phyloP scores from a whole-genome alignment of 345 rosid genomes.

The Alliaria petiolata region DNA sequence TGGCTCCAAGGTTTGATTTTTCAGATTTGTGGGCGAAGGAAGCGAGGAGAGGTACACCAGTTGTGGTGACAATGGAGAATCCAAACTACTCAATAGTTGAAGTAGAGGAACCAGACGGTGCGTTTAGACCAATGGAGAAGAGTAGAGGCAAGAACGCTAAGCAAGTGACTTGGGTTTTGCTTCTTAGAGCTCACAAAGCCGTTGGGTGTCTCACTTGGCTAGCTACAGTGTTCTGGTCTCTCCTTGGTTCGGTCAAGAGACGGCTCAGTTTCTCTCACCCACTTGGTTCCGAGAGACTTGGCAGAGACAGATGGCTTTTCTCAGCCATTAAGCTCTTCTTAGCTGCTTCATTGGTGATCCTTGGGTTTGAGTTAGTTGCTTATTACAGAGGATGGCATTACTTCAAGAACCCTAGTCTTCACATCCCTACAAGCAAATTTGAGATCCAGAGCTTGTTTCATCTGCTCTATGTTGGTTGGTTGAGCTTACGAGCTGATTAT shows the following conservation, averaged over 20 bases:
- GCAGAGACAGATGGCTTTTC: conserved; percentile 59
- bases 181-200: conserved; percentile 81
- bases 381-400: conserved; percentile 74
- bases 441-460: conserved; percentile 65
- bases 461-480: conserved; percentile 56
- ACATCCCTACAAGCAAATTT: conserved; percentile 40
- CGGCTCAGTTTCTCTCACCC: conserved; percentile 56
- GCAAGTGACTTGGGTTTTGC: conserved; percentile 87
- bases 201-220: conserved; percentile 78
- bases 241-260: conserved; percentile 68
- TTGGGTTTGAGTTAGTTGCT: conserved; percentile 68
- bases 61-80: conserved; percentile 82
- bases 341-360: conserved; percentile 42
- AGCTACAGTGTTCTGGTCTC: conserved; percentile 62
- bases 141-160: conserved; percentile 78
- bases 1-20: conserved; percentile 68
- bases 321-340: conserved; percentile 50
- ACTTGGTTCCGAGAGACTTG: conserved; percentile 48
- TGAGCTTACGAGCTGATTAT: conserved; percentile 55
- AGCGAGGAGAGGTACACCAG: conserved; percentile 63
- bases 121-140: conserved; percentile 72
- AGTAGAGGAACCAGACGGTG: conserved; percentile 73
- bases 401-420: conserved; percentile 53
- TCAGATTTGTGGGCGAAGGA: conserved; percentile 63
- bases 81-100: conserved; percentile 78